Evolutionary conservation across 352 stramenopile genomes (phyloP), one percentile per base, ranked within the genome.

Genomic region (Hyaloperonospora arabidopsidis): DNA sequence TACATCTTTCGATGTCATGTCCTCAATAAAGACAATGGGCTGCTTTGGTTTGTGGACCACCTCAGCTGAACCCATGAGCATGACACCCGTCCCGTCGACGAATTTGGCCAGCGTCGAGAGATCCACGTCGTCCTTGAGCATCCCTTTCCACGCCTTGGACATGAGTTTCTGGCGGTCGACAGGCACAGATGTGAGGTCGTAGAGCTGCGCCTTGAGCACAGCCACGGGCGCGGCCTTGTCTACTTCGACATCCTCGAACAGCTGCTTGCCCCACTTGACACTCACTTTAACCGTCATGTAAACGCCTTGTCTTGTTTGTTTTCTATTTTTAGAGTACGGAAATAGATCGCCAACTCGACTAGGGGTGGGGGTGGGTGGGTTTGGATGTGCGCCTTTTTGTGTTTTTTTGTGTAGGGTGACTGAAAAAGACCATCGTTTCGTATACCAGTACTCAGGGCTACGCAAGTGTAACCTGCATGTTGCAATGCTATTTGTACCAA

Each of bases 51-150:
- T 91, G 46, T 80, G 62, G 13, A 98, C 75, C 7, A 94, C 81
- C 46, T 98, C 92, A 7, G 91, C 90, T 22, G 87, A 97, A 32
- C 95, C 95, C 83, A 98, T 98, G 57, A 98, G 76, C 70, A 95
- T 97, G 22, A 98, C 63, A 19, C 72, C 70, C 12, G 75, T 53
- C 49, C 79, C 78, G 46, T 86, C 68, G 2, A 72, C 57, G 23
- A 94, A 63, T 56, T 76, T 86, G 39, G 74, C 59, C 10, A 89
- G 59, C 45, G 63, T 50, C 2, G 61, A 66, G 10, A 92, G 68
- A 50, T 89, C 70, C 22, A 67, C 72, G 56, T 94, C 84, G 57
- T 92, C 84, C 63, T 94, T 94, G 29, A 94, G 75, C 80, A 94
- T 91, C 36, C 84, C 84, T 60, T 94, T 94, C 84, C 84, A 94